Conservation (phyloP, 2,329 filamentous ascomycete species). For the Hypoxylon sp. region DNA sequence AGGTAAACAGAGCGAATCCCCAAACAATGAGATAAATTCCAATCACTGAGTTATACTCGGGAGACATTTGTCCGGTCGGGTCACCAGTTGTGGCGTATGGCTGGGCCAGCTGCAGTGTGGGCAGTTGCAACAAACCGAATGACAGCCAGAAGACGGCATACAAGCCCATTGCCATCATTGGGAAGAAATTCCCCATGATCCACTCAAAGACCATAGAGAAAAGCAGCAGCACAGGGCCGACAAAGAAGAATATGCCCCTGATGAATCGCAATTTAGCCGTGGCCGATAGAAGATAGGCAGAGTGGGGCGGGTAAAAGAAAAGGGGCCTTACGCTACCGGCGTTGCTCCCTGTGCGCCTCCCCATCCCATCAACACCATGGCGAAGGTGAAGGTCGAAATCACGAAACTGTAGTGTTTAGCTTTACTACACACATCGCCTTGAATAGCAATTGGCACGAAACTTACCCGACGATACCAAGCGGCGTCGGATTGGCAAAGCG, state of each 20-base stretch:
- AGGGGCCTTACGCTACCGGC: conserved; percentile 54
- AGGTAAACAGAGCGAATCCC: conserved; percentile 67
- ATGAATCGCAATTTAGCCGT: conserved; percentile 33
- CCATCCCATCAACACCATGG: conserved; percentile 58
- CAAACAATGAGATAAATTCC: conserved; percentile 66
- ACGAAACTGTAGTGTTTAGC: conserved; percentile 53
- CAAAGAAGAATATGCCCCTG: conserved; percentile 59
- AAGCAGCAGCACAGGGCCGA: conserved; percentile 63
- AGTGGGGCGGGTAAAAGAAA: conserved; percentile 3
- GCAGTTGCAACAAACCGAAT: conserved; percentile 66
- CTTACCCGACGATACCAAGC: conserved; percentile 57
- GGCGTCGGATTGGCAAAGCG: conserved; percentile 58
- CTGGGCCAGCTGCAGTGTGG: conserved; percentile 62
- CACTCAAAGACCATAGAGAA: conserved; percentile 66
- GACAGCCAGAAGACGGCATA: conserved; percentile 66
- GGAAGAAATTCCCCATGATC: conserved; percentile 67
- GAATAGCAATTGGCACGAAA: not conserved
- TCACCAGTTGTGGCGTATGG: conserved; percentile 61
- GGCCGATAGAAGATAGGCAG: conserved; percentile 1
- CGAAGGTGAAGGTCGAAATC: conserved; percentile 57
- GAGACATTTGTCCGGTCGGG: conserved; percentile 59
- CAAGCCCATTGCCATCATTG: conserved; percentile 67
- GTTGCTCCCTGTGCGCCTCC: conserved; percentile 54
- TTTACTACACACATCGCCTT: not conserved
- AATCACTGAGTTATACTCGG: conserved; percentile 64